Percentiles rank a stretch among this genome's conserved stretches.
phyloP scores from a whole-genome alignment of 805 yeast species.

The Zygosaccharomyces siamensis region DNA sequence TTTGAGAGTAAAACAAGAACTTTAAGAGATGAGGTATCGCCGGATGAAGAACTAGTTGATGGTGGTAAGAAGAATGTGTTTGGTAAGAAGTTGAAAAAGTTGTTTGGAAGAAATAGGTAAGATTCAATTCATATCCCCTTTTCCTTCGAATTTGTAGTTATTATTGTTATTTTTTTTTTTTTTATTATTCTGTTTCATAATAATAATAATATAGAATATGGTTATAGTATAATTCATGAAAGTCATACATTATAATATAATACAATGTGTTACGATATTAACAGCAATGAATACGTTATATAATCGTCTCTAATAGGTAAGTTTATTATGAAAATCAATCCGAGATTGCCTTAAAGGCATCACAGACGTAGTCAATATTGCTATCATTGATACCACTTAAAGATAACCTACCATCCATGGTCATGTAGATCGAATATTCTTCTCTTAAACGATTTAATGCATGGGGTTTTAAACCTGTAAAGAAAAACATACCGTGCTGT shows the following conservation, averaged over 20 bases:
- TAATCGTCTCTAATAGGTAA: background rate
- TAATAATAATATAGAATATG: background rate
- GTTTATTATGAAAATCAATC: background rate
- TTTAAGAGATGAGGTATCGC: constrained; percentile 4
- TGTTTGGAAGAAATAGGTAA: constrained; percentile 38
- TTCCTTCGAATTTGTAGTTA: background rate
- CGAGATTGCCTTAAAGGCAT: constrained; percentile 13
- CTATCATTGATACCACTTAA: constrained; percentile 80
- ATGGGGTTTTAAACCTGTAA: constrained; percentile 68
- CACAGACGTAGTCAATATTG: constrained; percentile 59
- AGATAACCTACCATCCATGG: constrained; percentile 87
- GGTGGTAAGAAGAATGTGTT: constrained; percentile 32
- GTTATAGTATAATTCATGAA: background rate
- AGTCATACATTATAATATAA: background rate
- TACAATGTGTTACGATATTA: background rate
- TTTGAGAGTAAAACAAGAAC: constrained; percentile 7
- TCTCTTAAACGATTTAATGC: constrained; percentile 69
- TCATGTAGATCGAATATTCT: constrained; percentile 75
- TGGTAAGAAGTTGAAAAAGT: constrained; percentile 38
- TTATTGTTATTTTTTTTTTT: background rate
- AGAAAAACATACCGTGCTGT: constrained; percentile 96
- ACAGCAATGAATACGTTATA: background rate
- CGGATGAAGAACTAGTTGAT: constrained; percentile 1
- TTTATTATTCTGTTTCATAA: background rate
- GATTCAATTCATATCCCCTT: background rate